phyloP scores from a whole-genome alignment of 257 asterid genomes.

The Perilla frutescens region DNA sequence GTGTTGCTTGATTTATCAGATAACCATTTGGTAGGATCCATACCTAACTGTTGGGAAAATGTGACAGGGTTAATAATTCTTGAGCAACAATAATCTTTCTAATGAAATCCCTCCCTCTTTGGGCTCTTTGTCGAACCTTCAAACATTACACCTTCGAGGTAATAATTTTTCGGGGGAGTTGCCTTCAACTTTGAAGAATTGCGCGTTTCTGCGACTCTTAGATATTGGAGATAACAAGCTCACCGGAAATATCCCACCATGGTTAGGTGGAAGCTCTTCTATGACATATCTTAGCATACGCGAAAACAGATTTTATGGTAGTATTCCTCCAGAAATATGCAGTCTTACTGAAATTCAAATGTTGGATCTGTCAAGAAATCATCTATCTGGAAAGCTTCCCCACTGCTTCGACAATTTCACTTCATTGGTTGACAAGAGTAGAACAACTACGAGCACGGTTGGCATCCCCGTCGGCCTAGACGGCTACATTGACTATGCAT shows the following conservation, averaged over 20 bases:
- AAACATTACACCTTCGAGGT: neutral
- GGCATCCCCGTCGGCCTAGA: neutral
- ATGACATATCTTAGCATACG: conserved; percentile 33
- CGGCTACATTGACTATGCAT: conserved; percentile 7
- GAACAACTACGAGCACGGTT: neutral
- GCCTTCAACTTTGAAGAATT: conserved; percentile 22
- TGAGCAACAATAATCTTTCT: conserved; percentile 32
- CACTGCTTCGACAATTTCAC: conserved; percentile 41
- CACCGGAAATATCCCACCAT: conserved; percentile 28
- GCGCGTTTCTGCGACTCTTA: neutral
- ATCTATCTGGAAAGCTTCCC: conserved; percentile 44
- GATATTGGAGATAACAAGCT: conserved; percentile 30
- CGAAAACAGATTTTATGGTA: conserved; percentile 37
- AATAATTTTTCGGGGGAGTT: conserved; percentile 24
- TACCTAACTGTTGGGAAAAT: conserved; percentile 42
- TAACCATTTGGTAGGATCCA: conserved; percentile 33
- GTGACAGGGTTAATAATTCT: conserved; percentile 1
- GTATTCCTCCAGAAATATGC: conserved; percentile 46
- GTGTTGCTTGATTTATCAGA: conserved; percentile 34
- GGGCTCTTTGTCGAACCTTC: conserved; percentile 22
- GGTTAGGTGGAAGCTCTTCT: conserved; percentile 13
- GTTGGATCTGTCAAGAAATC: conserved; percentile 50
- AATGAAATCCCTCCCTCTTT: conserved; percentile 27
- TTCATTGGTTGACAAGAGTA: neutral
- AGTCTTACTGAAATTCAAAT: conserved; percentile 39